These are phyloP conservation scores for Metschnikowia noctiluminum DNA, from an alignment of 805 yeast genomes.

Conservation along the genomic window DNA sequence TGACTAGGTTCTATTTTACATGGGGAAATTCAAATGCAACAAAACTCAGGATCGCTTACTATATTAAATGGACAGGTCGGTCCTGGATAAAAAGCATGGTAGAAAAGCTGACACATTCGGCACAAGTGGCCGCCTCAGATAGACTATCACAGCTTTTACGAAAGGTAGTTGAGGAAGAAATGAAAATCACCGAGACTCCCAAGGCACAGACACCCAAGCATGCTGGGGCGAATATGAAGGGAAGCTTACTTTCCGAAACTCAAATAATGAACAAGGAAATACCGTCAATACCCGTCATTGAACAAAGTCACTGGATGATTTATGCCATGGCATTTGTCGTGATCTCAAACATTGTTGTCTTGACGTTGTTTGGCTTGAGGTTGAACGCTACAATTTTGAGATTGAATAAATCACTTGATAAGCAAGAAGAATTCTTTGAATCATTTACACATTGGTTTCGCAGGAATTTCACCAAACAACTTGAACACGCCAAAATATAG, in stretches of 20 bases:
- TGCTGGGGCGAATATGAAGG: neutral
- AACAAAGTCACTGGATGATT: neutral
- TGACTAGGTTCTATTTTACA: conserved; percentile 65
- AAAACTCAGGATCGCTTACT: conserved; percentile 59
- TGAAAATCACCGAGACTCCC: conserved; percentile 1
- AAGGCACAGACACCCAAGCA: neutral
- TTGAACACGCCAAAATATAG: no score
- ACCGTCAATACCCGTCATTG: neutral
- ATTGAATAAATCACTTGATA: no score
- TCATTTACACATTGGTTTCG: neutral
- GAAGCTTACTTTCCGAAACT: neutral
- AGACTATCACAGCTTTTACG: conserved; percentile 47
- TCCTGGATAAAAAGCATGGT: conserved; percentile 78
- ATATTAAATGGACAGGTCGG: conserved; percentile 84
- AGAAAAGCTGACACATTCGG: conserved; percentile 70
- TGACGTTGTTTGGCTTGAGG: neutral
- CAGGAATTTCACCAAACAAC: no score
- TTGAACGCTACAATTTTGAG: neutral
- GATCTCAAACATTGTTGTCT: neutral
- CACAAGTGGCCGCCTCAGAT: conserved; percentile 63
- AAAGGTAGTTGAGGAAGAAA: conserved; percentile 26
- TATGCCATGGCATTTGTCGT: neutral
- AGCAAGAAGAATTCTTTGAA: neutral
- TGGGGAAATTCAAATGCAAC: conserved; percentile 73
- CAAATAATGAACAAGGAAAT: neutral